Percentiles rank a stretch among this genome's conserved stretches.
Evolutionary conservation across 2,329 filamentous ascomycete genomes (phyloP).

Genomic region (Penicillium verrucosum): DNA sequence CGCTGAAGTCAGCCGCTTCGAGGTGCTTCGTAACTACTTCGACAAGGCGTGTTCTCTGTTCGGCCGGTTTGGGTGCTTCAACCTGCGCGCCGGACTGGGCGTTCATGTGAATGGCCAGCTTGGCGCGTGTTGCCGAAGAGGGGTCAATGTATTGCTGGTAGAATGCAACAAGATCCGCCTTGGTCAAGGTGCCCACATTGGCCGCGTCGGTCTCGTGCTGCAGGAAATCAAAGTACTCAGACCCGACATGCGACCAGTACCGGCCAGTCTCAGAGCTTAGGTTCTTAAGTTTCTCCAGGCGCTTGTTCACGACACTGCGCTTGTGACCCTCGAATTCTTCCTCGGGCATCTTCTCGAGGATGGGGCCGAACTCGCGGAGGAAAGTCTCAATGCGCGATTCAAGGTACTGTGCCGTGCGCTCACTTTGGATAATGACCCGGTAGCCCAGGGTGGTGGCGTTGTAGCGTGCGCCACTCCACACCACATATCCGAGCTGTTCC

Average conservation of each 20-base stretch:
- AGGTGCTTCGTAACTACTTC: slow-evolving; percentile 48
- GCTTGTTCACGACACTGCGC: slow-evolving; percentile 79
- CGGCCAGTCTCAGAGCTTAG: slow-evolving; percentile 76
- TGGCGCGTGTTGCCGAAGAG: slow-evolving; percentile 69
- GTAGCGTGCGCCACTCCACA: slow-evolving; percentile 74
- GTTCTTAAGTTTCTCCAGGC: slow-evolving; percentile 90
- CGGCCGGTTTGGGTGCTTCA: slow-evolving; percentile 29
- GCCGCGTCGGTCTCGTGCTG: slow-evolving; percentile 75
- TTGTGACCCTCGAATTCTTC: slow-evolving; percentile 88
- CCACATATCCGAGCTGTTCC: slow-evolving; percentile 95
- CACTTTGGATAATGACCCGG: slow-evolving; percentile 89
- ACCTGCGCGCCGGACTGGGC: slow-evolving; percentile 62
- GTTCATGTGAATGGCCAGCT: slow-evolving; percentile 76
- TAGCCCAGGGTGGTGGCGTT: slow-evolving; percentile 79
- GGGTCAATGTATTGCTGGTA: slow-evolving; percentile 74
- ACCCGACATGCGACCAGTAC: slow-evolving; percentile 81
- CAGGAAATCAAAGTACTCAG: slow-evolving; percentile 86
- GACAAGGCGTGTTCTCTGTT: slow-evolving; percentile 47
- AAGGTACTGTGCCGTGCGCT: slow-evolving; percentile 77
- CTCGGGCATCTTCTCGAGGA: slow-evolving; percentile 71
- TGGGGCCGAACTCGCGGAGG: slow-evolving; percentile 63
- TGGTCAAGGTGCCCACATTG: slow-evolving; percentile 69
- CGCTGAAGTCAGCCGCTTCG: slow-evolving; percentile 45
- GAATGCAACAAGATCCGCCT: slow-evolving; percentile 75
- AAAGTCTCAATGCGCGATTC: slow-evolving; percentile 87